These are phyloP conservation scores for Boletus insuetus DNA, from an alignment of 768 basidiomycete genomes.

Conservation along the genomic window DNA sequence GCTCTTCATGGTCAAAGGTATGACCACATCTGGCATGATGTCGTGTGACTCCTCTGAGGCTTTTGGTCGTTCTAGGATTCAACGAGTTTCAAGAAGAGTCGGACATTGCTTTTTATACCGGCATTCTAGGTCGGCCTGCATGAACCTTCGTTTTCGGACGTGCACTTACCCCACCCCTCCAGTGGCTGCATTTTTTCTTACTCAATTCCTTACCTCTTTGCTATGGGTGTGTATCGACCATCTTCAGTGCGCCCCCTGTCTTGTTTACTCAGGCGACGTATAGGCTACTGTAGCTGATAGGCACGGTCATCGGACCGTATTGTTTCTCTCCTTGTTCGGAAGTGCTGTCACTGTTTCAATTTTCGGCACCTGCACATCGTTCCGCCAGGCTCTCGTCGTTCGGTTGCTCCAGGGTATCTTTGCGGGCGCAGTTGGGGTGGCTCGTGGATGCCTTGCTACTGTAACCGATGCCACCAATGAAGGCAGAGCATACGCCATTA, in stretches of 20 bases:
- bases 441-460: slow-evolving; percentile 80
- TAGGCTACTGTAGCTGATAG: slow-evolving; percentile 92
- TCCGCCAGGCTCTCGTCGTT: slow-evolving; percentile 79
- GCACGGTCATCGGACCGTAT: slow-evolving; percentile 82
- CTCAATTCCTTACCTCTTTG: slow-evolving; percentile 92
- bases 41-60: slow-evolving; percentile 11
- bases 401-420: slow-evolving; percentile 91
- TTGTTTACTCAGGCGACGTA: neutral
- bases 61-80: slow-evolving; percentile 46
- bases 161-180: slow-evolving; percentile 8
- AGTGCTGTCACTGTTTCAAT: slow-evolving; percentile 74
- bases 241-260: neutral
- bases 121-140: slow-evolving; percentile 63
- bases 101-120: slow-evolving; percentile 86
- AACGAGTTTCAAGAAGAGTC: slow-evolving; percentile 73
- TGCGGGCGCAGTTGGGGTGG: slow-evolving; percentile 92
- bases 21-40: slow-evolving; percentile 10
- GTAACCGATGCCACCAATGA: slow-evolving; percentile 93
- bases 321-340: slow-evolving; percentile 82
- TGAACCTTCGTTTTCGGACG: slow-evolving; percentile 9
- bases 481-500: slow-evolving; percentile 89
- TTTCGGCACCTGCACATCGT: slow-evolving; percentile 74
- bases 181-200: slow-evolving; percentile 88
- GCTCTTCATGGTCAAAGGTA: slow-evolving; percentile 92
- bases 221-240: slow-evolving; percentile 64